These are phyloP conservation scores for Mycosphaerella arachidis DNA, from an alignment of 2,329 filamentous ascomycete species.

Conservation along the genomic window DNA sequence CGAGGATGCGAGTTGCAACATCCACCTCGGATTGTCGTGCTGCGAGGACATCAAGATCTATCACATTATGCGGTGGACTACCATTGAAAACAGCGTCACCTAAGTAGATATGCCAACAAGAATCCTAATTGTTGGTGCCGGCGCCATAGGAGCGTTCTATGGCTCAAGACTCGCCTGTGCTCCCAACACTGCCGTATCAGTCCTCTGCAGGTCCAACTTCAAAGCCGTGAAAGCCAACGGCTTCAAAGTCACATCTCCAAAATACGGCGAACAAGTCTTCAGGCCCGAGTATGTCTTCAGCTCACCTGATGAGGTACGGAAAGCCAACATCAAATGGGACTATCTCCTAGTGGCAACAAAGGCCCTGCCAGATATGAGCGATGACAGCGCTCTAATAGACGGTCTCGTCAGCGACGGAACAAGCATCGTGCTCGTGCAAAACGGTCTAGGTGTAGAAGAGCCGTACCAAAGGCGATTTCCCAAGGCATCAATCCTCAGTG, in stretches of 20 bases:
- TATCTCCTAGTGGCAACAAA: conserved; percentile 68
- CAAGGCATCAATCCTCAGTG: conserved; percentile 56
- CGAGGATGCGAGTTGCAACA: background rate
- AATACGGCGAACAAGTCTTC: conserved; percentile 65
- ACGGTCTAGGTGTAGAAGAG: conserved; percentile 66
- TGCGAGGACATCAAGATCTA: background rate
- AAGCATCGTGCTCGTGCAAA: conserved; percentile 64
- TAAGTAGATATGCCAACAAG: background rate
- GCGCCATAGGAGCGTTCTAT: conserved; percentile 68
- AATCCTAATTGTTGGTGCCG: conserved; percentile 63
- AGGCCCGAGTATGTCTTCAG: conserved; percentile 57
- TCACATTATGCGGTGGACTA: background rate
- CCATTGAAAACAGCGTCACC: background rate
- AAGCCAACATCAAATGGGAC: conserved; percentile 50
- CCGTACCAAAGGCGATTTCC: conserved; percentile 62
- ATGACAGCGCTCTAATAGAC: conserved; percentile 57
- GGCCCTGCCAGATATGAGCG: conserved; percentile 60
- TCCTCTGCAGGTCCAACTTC: conserved; percentile 72
- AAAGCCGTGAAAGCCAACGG: conserved; percentile 56
- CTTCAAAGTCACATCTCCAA: conserved; percentile 59
- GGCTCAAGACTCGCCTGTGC: conserved; percentile 58
- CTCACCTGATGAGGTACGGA: conserved; percentile 52
- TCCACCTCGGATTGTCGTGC: background rate
- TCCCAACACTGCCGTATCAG: conserved; percentile 56
- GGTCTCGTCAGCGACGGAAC: conserved; percentile 54